phyloP scores from a whole-genome alignment of 257 asterid genomes.

The Catharanthus roseus region DNA sequence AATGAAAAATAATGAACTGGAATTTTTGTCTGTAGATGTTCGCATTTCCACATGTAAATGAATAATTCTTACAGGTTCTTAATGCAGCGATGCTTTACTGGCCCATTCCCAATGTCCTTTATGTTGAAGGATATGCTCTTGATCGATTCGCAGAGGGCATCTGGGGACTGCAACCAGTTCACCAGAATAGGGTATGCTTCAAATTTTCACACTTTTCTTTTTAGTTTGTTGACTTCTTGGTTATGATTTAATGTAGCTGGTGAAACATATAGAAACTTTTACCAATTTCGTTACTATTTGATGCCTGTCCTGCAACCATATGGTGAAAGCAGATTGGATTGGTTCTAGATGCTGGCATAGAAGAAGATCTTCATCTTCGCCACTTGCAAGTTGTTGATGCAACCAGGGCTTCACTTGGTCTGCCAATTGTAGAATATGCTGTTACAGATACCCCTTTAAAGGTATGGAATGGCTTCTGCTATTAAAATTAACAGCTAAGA shows the following conservation, averaged over 20 bases:
- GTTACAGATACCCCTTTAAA: conserved; percentile 77
- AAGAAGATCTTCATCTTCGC: conserved; percentile 72
- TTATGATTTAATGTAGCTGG: background rate
- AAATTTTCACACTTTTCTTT: background rate
- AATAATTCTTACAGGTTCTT: conserved; percentile 70
- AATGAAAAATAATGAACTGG: background rate
- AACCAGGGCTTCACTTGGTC: conserved; percentile 91
- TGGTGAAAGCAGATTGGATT: conserved; percentile 61
- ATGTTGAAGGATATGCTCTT: conserved; percentile 92
- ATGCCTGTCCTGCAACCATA: conserved; percentile 14
- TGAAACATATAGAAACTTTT: conserved; percentile 6
- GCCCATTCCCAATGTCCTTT: conserved; percentile 82
- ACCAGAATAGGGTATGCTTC: conserved; percentile 68
- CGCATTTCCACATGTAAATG: conserved; percentile 20
- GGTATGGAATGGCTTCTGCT: conserved; percentile 31
- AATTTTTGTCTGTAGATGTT: background rate
- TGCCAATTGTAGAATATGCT: conserved; percentile 59
- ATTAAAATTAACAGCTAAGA: background rate
- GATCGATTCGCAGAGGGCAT: conserved; percentile 89
- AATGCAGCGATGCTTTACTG: conserved; percentile 98
- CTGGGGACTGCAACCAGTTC: conserved; percentile 85
- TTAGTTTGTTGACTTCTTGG: background rate
- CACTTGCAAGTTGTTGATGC: conserved; percentile 93
- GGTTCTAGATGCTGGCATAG: conserved; percentile 88
- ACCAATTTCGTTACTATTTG: conserved; percentile 8